phyloP scores from a whole-genome alignment of 768 basidiomycete genomes.

The Punctularia strigosozonata region DNA sequence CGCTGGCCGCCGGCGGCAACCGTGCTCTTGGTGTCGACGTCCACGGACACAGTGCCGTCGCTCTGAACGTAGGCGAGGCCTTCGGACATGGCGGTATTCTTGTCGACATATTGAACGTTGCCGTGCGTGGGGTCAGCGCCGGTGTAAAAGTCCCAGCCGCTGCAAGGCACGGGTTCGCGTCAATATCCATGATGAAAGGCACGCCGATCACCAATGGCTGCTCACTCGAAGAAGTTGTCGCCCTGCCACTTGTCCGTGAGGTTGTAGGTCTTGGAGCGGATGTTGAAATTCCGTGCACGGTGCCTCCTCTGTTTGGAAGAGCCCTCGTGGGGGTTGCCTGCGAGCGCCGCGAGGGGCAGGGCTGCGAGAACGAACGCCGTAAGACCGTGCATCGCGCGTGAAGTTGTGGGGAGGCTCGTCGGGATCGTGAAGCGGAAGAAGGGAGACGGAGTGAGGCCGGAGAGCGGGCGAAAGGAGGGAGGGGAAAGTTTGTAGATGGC shows the following conservation, averaged over 20 bases:
- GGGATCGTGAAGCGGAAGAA: not conserved
- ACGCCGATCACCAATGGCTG: conserved; percentile 12
- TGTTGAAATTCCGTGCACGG: conserved; percentile 11
- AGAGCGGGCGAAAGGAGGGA: not conserved
- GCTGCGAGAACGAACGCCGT: conserved; percentile 19
- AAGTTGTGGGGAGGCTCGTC: not conserved
- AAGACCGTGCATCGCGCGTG: conserved; percentile 19
- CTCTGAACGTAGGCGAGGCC: conserved; percentile 52
- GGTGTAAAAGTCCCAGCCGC: conserved; percentile 59
- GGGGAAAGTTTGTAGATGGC: no score
- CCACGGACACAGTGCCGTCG: conserved; percentile 45
- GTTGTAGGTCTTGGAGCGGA: conserved; percentile 17
- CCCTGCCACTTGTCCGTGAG: conserved; percentile 33
- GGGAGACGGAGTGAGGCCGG: not conserved
- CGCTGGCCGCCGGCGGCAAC: conserved; percentile 42
- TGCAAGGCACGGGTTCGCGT: conserved; percentile 15
- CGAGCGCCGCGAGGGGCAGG: conserved; percentile 24
- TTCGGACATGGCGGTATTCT: conserved; percentile 33
- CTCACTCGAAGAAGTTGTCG: conserved; percentile 49
- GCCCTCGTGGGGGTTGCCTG: conserved; percentile 18
- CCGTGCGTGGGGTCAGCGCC: conserved; percentile 60
- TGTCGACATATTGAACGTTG: conserved; percentile 44
- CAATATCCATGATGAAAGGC: not conserved
- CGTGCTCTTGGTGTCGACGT: conserved; percentile 44
- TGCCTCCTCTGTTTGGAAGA: conserved; percentile 13